Conservation (phyloP, 169 alveolate genomes). For the Eimeria tenella region DNA sequence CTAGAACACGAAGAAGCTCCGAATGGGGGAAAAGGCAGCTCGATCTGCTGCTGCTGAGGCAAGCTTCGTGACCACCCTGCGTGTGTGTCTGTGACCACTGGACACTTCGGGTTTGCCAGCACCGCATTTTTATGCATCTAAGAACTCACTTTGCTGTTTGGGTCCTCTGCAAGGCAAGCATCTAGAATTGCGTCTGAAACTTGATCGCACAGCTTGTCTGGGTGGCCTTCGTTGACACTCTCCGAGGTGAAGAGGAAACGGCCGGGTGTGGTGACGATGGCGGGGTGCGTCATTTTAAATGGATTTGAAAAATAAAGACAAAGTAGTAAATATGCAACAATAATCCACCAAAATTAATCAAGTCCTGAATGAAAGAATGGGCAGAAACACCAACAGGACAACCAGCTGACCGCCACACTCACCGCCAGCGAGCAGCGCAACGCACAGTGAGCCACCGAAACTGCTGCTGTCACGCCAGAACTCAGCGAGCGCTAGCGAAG, state of each 20-base stretch:
- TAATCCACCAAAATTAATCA: not conserved
- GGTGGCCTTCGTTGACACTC: constrained; percentile 99
- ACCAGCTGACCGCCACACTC: too few relatives aligned
- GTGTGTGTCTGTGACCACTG: too few relatives aligned
- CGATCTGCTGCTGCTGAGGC: not conserved
- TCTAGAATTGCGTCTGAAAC: constrained; percentile 99
- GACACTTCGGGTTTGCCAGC: too few relatives aligned
- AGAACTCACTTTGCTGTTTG: constrained; percentile 81
- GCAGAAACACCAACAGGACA: not conserved
- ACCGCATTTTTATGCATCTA: not conserved
- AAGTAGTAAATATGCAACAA: not conserved
- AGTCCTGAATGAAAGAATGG: not conserved
- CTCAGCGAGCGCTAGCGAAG: too few relatives aligned
- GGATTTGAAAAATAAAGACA: not conserved
- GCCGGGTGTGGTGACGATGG: constrained; percentile 67
- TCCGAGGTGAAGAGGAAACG: constrained; percentile 98
- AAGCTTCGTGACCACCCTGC: not conserved
- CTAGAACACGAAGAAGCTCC: not conserved
- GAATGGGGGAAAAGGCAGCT: not conserved
- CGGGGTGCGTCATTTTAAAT: constrained; percentile 37
- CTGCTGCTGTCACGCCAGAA: too few relatives aligned
- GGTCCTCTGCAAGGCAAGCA: constrained; percentile 97
- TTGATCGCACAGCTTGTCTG: constrained; percentile 99
- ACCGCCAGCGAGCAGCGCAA: too few relatives aligned
- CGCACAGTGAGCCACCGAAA: too few relatives aligned